Evolutionary conservation across 75 land plant genomes (phyloP), one percentile per base, ranked within the genome.

Genomic region (Larix kaempferi): DNA sequence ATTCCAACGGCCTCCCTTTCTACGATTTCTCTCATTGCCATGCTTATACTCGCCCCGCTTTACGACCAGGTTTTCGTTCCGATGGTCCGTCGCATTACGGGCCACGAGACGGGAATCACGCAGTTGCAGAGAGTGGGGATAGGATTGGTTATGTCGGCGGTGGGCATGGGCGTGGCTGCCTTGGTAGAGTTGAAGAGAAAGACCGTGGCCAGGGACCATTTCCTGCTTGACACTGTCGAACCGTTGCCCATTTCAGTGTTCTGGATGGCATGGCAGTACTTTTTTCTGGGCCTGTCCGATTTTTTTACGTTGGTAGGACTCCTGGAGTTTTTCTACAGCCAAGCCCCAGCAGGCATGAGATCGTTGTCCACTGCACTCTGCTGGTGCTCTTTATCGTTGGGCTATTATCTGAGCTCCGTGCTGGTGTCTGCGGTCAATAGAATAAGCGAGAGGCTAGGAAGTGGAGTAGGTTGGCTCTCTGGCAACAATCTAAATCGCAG

Each of bases 1-100:
- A 84, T 92, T 61, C 94, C 94, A 2, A 80, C 94, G 1, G 94
- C 92, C 23, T 87, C 92, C 26, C 80, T 87, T 35, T 82, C 86
- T 27, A 78, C 81, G 39, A 65, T 89, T 82, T 82, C 88, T 23
- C 44, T 89, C 64, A 44, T 80, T 37, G 76, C 85, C 81, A 76
- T 88, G 26, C 74, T 91, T 49, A 78, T 91, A 57, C 29, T 82
- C 14, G 59, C 90, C 56, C 90, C 94, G 0, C 23, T 89, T 33
- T 91, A 89, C 73, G 93, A 91, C 69, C 78, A 80, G 62, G n/a
- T 80, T 21, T 71, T 86, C 73, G 87, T 89, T 27, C 87, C 86
- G 3, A 62, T 86, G 27, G 76, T 77, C 33, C 81, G 85, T 5
- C 62, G 75, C 8, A 37, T 90, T 76, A 86, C 92, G 2, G 90